Evolutionary conservation across 2,329 filamentous ascomycete species (phyloP), one percentile per base, ranked within the genome.

Genomic region (Alternaria sp.): DNA sequence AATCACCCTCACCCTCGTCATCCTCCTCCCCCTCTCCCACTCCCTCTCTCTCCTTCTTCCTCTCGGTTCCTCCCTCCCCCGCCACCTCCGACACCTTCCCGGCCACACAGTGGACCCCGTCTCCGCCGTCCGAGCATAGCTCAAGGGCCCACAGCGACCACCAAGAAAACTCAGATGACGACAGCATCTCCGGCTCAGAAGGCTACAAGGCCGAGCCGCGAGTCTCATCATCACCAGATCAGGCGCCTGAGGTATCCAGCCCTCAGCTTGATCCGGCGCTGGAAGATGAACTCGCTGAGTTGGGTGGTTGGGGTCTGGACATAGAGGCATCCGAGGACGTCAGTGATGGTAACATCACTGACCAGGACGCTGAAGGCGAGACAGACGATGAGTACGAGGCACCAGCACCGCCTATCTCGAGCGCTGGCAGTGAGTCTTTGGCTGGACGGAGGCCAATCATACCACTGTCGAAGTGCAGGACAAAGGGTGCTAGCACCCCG

Each of bases 241-340:
- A 56, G 30, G 54, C 25, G 25, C 25, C 36, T 56, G 13, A 56
- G 43, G 25, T 56, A 46, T 46, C n/a, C 54, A 56, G 40, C 54
- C 25, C 40, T 32, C 54, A 56, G 21, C 36, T 46, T 56, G 54
- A 56, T n/a, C 12, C 8, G 54, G 54, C 21, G 36, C 25, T 46
- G 17, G 54, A 30, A 12, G 40, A 46, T 28, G 54, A 46, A 43
- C 54, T 56, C 25, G 43, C 54, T 45, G 54, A 56, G 26, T 46
- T 46, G 25, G 40, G 54, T 43, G 54, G 54, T 25, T 56, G 54
- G 40, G 40, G 40, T 26, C 54, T 46, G 54, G 25, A 46, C 54
- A 17, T 19, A 21, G 43, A 56, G 25, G 23, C 43, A 46, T 21
- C 54, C 17, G 25, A 28, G 19, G 43, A 56, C 11, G 40, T 13